These are phyloP conservation scores for Phytopythium oedochilum DNA, from an alignment of 352 stramenopile species.

Conservation along the genomic window DNA sequence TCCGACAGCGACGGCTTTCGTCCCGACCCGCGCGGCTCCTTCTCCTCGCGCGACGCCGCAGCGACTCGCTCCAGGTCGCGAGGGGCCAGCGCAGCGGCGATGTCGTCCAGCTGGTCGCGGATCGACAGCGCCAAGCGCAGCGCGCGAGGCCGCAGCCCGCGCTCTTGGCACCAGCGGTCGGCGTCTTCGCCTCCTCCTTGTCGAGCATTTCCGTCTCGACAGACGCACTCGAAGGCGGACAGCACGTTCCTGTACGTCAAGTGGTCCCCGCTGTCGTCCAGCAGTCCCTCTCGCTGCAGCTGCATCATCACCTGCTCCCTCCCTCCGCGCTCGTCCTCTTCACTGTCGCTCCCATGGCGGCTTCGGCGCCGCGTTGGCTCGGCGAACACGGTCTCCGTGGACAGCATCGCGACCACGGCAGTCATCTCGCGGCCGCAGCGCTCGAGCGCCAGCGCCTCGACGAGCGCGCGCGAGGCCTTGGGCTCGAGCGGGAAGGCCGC, in stretches of 20 bases:
- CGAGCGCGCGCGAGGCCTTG: constrained; percentile 51
- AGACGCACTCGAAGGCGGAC: constrained; percentile 28
- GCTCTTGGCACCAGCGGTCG: constrained; percentile 50
- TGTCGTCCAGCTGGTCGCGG: constrained; percentile 51
- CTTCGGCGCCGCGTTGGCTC: constrained; percentile 11
- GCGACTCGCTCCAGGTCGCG: constrained; percentile 24
- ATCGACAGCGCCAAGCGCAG: constrained; percentile 52
- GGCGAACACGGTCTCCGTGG: constrained; percentile 73
- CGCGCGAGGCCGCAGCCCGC: constrained; percentile 40
- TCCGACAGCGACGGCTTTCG: constrained; percentile 15
- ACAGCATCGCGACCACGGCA: constrained; percentile 79
- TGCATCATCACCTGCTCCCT: constrained; percentile 39
- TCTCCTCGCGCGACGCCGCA: neutral
- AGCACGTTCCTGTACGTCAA: constrained; percentile 47
- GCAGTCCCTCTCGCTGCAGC: constrained; percentile 33
- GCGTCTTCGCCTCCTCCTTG: constrained; percentile 18
- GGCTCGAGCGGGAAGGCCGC: constrained; percentile 82
- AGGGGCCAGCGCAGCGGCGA: constrained; percentile 29
- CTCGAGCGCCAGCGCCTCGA: constrained; percentile 50
- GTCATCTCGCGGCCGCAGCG: constrained; percentile 62
- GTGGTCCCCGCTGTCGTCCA: constrained; percentile 54
- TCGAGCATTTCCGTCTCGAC: too few species aligned
- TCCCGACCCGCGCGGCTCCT: too few species aligned
- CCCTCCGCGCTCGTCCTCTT: constrained; percentile 9
- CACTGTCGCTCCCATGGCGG: constrained; percentile 11